These are phyloP conservation scores for Halenospora varia DNA, from an alignment of 495 filamentous ascomycete genomes.

Conservation along the genomic window DNA sequence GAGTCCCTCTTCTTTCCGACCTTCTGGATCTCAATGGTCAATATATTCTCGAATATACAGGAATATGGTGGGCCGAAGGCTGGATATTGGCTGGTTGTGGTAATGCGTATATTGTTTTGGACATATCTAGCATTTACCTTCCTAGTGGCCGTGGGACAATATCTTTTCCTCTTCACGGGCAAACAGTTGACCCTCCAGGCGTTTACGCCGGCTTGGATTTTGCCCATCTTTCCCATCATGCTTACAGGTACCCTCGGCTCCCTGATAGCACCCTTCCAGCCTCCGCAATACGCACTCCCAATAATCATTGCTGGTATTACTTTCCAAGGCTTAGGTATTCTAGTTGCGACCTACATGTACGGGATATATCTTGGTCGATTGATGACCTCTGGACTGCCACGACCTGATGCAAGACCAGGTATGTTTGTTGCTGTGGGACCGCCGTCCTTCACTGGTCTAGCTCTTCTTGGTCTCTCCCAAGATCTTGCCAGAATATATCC, in stretches of 20 bases:
- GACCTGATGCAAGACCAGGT: constrained; percentile 25
- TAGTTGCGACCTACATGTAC: constrained; percentile 48
- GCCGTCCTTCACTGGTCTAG: constrained; percentile 64
- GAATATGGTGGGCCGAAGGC: constrained; percentile 50
- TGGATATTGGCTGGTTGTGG: constrained; percentile 33
- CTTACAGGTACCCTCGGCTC: constrained; percentile 48
- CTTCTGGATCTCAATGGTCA: constrained; percentile 60
- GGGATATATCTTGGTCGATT: constrained; percentile 28
- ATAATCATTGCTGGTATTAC: constrained; percentile 49
- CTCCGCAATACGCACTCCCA: constrained; percentile 30
- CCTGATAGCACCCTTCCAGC: constrained; percentile 34
- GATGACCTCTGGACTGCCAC: constrained; percentile 28
- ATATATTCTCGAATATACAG: constrained; percentile 55
- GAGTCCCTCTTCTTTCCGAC: constrained; percentile 66
- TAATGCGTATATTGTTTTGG: constrained; percentile 47
- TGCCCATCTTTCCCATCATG: constrained; percentile 54
- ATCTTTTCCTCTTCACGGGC: constrained; percentile 42
- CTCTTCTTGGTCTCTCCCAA: constrained; percentile 57
- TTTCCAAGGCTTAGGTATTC: constrained; percentile 48
- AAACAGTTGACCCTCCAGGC: constrained; percentile 31
- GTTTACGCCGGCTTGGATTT: constrained; percentile 49
- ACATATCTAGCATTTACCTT: constrained; percentile 42
- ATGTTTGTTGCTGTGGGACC: constrained; percentile 74
- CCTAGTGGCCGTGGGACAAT: constrained; percentile 41
- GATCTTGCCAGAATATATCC: constrained; percentile 32